Base-by-base conservation (phyloP, 1,284 basidiomycete genomes). In the Ceraceosorus guamensis region DNA sequence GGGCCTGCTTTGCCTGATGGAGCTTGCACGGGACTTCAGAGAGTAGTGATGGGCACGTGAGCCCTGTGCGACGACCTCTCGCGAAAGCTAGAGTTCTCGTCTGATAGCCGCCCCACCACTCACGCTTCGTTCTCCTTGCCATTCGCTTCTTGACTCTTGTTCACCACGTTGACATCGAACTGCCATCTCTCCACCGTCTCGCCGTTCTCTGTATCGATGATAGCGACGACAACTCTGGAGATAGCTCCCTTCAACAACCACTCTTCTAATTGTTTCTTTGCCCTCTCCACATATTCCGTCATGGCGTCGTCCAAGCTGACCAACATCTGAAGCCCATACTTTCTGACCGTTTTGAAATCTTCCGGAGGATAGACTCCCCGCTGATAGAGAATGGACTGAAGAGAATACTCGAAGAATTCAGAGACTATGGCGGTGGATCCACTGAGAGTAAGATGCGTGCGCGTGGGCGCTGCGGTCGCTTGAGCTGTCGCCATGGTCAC, bases 351-450 rank as follows among this genome's bases (percentile, higher is more conserved):
- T 16, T 70, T 72, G 76, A 99, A 99, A 78, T 99, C 95, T 77
- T 98, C 93, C 0, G 89, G 86, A 1, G 95, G 92, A 76, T 98
- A 99, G 33, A 99, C 89, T 53, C 89, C 90, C 33, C 95, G 84
- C 78, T 98, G 93, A 79, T 95, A 98, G 48, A 99, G 81, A 70
- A 99, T 96, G 16, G 57, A 57, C 44, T 57, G 55, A 63, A 92
- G 89, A 24, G 89, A 87, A 78, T 91, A 98, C 80, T 93, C 92
- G 82, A 99, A 97, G 81, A 98, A 97, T 75, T 99, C 95, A 13
- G 91, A 93, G 55, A 98, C 92, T n/a, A 97, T 82, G 47, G 86
- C 84, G 0, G 90, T 91, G 0, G 90, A 95, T 0, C 95, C 95
- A 75, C 96, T 93, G 77, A 99, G 86, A 1, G 90, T 92, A 11